Base-by-base conservation (phyloP, 768 basidiomycete species). In the Lactifluus subvellereus region DNA sequence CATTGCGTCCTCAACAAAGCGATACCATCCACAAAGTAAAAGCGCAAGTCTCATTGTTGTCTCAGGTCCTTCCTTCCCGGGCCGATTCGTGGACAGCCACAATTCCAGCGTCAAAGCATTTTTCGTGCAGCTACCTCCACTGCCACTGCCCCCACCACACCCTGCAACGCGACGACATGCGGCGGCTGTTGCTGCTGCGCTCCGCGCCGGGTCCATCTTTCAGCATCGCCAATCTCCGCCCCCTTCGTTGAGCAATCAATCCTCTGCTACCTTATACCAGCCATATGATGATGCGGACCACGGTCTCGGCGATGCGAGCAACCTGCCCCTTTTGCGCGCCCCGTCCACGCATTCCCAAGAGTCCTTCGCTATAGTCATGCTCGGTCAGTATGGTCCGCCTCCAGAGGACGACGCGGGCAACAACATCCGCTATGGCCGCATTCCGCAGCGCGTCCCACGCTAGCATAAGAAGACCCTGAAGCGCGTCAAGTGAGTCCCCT, bases 391-490 rank as follows among this genome's bases (percentile, higher is more conserved):
- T 62, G 76, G 50, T 72, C 64, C 42, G 65, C 72, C 40, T 68
- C 56, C 22, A 22, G 22, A 22, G 22, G 22, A 22, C 22, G 22
- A 22, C 22, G 22, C 2, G 22, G 22, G 22, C 8, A 81, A 70
- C 69, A 87, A 89, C 64, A 89, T 91, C 61, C 80, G 92, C 20
- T 98, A 96, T 71, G 95, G 96, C 0, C 78, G 87, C 10, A 94
- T 97, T 62, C 95, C 95, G 72, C 97, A 97, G 79, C 86, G 85
- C 71, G 90, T 95, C 68, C n/a, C n/a, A n/a, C n/a, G n/a, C n/a
- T n/a, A n/a, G n/a, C n/a, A n/a, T n/a, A n/a, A n/a, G n/a, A n/a
- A n/a, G n/a, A n/a, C n/a, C n/a, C n/a, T n/a, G n/a, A n/a, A 97
- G 79, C 86, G 85, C 71, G 90, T 95, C 68, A 89, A 90, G 83